phyloP scores from a whole-genome alignment of 495 filamentous ascomycete species.

The Podospora conica region DNA sequence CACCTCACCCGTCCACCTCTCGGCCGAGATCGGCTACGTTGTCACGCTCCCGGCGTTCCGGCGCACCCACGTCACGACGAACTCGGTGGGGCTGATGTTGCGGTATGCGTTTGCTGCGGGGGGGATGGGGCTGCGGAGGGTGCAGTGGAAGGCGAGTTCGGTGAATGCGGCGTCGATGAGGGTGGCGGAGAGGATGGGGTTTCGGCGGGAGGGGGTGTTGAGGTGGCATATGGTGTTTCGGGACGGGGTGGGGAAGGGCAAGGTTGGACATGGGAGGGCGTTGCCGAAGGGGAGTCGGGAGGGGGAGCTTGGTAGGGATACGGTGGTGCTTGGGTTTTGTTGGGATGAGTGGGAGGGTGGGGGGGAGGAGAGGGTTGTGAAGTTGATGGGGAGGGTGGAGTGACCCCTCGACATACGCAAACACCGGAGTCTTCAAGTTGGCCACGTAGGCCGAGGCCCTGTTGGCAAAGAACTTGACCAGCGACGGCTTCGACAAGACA shows the following conservation, averaged over 20 bases:
- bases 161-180: conserved; percentile 21
- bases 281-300: conserved; percentile 10
- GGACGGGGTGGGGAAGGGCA: conserved; percentile 9
- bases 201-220: conserved; percentile 24
- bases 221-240: conserved; percentile 24
- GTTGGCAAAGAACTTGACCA: conserved; percentile 2
- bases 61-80: conserved; percentile 28
- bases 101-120: conserved; percentile 22
- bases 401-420: conserved; percentile 8
- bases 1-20: conserved; percentile 7
- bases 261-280: conserved; percentile 15
- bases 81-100: conserved; percentile 28
- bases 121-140: conserved; percentile 27
- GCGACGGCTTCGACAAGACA: not conserved
- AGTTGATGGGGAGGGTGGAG: not conserved
- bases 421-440: conserved; percentile 4
- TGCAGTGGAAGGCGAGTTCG: conserved; percentile 25
- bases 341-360: conserved; percentile 7
- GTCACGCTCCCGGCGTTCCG: conserved; percentile 26
- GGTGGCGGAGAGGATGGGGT: conserved; percentile 26
- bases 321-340: conserved; percentile 17
- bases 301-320: conserved; percentile 20
- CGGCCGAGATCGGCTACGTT: conserved; percentile 26
- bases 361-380: not conserved
- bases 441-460: not conserved